Evolutionary conservation across 2,329 filamentous ascomycete species (phyloP).

Genomic region (Penicillium sp.): DNA sequence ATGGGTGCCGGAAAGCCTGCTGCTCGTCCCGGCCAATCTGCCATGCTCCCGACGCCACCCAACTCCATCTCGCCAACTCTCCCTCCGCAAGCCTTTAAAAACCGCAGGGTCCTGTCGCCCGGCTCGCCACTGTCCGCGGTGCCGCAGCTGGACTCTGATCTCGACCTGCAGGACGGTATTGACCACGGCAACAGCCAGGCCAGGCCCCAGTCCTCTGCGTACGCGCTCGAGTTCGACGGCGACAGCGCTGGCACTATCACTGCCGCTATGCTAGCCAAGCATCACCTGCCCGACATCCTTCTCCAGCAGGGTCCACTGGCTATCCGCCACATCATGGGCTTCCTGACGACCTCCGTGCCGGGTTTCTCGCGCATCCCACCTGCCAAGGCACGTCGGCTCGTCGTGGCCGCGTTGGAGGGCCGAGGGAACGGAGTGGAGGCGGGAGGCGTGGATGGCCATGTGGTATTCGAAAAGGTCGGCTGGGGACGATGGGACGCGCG

Average conservation of each 20-base stretch:
- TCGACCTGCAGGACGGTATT: constrained; percentile 70
- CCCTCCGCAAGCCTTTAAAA: constrained; percentile 72
- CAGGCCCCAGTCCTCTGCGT: constrained; percentile 42
- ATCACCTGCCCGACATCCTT: constrained; percentile 86
- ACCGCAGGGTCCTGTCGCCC: constrained; percentile 46
- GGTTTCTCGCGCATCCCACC: constrained; percentile 86
- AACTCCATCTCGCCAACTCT: constrained; percentile 90
- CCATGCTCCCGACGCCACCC: constrained; percentile 75
- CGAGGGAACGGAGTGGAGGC: constrained; percentile 55
- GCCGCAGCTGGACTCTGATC: constrained; percentile 69
- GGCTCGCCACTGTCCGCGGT: constrained; percentile 42
- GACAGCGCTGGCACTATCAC: constrained; percentile 82
- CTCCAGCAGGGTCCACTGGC: constrained; percentile 84
- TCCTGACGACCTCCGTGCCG: constrained; percentile 86
- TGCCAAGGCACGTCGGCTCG: constrained; percentile 81
- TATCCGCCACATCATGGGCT: constrained; percentile 92
- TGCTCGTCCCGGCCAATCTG: constrained; percentile 31
- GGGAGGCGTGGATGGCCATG: constrained; percentile 53
- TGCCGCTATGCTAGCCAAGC: constrained; percentile 74
- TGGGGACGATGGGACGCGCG: constrained; percentile 95
- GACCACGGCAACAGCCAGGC: constrained; percentile 48
- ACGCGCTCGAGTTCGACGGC: constrained; percentile 37
- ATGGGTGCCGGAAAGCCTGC: constrained; percentile 29
- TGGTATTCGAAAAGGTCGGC: constrained; percentile 82
- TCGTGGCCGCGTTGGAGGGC: constrained; percentile 87